Conservation (phyloP, 108 stramenopile species). For the Nannochloropsis gaditana region DNA sequence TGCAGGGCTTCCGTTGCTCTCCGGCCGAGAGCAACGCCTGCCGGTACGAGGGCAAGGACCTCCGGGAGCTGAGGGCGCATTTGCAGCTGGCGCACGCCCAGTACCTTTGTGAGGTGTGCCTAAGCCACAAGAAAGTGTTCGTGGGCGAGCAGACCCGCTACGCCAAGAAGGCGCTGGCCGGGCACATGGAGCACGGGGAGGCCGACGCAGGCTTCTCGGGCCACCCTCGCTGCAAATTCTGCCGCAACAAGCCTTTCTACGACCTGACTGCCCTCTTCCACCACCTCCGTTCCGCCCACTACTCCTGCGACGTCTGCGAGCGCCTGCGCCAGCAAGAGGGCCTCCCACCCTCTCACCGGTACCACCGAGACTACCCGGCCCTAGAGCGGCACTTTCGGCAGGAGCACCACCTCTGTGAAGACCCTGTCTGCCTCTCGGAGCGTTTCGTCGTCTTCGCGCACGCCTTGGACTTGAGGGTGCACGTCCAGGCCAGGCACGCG, state of each 20-base stretch:
- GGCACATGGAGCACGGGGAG: conserved; percentile 31
- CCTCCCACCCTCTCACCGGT: neutral
- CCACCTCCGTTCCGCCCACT: conserved; percentile 38
- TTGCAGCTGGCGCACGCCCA: conserved; percentile 22
- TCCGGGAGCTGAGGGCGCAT: conserved; percentile 25
- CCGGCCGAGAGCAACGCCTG: neutral
- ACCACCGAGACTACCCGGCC: conserved; percentile 50
- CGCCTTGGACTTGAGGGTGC: conserved; percentile 48
- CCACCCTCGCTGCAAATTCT: conserved; percentile 43
- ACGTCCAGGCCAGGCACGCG: conserved; percentile 29
- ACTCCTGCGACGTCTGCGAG: conserved; percentile 38
- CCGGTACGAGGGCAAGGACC: neutral
- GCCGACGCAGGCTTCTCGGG: conserved; percentile 26
- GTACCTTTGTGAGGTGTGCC: conserved; percentile 31
- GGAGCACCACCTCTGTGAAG: conserved; percentile 49
- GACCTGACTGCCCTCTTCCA: conserved; percentile 37
- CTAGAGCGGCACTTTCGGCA: conserved; percentile 50
- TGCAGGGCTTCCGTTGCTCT: conserved; percentile 22
- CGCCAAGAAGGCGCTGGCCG: conserved; percentile 21
- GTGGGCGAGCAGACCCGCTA: conserved; percentile 31
- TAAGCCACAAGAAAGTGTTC: conserved; percentile 36
- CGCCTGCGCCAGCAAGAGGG: conserved; percentile 29
- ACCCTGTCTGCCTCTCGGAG: conserved; percentile 42
- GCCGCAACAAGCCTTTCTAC: conserved; percentile 22
- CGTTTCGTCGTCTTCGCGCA: conserved; percentile 54